A percentile compares a stretch with the other conserved stretches of the same genome.
Evolutionary conservation across 2,329 filamentous ascomycete species (phyloP).

Genomic region (Dothistroma pini): DNA sequence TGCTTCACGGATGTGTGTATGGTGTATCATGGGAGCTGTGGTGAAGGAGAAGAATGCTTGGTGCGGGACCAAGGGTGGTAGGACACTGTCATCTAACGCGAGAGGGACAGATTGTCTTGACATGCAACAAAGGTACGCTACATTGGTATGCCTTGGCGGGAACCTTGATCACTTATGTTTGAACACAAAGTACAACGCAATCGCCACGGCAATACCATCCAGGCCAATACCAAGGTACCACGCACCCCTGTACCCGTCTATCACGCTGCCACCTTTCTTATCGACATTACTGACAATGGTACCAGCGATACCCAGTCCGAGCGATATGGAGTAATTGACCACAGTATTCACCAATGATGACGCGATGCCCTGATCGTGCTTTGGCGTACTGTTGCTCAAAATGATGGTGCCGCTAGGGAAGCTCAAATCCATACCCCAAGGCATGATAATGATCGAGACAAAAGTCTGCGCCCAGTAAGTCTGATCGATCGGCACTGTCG

Average conservation of each 20-base stretch:
- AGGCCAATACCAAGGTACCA: slow-evolving; percentile 28
- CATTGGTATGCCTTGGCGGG: too few relatives aligned
- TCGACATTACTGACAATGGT: slow-evolving; percentile 22
- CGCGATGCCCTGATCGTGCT: slow-evolving; percentile 31
- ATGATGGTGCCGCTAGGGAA: slow-evolving; percentile 31
- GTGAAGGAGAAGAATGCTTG: too few relatives aligned
- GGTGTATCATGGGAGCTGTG: too few relatives aligned
- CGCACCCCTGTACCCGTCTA: slow-evolving; percentile 24
- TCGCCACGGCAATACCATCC: slow-evolving; percentile 21
- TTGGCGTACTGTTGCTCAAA: slow-evolving; percentile 29
- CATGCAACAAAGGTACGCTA: too few relatives aligned
- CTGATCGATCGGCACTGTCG: slow-evolving; percentile 34
- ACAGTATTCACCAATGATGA: slow-evolving; percentile 22
- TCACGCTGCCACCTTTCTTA: slow-evolving; percentile 6
- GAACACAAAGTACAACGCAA: slow-evolving; percentile 23
- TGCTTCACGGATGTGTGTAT: too few relatives aligned
- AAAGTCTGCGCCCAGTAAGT: slow-evolving; percentile 39
- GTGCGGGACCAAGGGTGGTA: too few relatives aligned
- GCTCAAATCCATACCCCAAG: slow-evolving; percentile 35
- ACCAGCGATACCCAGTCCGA: slow-evolving; percentile 26
- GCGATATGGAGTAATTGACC: slow-evolving; percentile 16
- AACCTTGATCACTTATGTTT: neutral
- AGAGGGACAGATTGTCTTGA: too few relatives aligned
- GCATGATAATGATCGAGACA: slow-evolving; percentile 35
- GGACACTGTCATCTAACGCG: too few relatives aligned